phyloP scores from a whole-genome alignment of 805 yeast species.

The Kregervanrija fluxuum region DNA sequence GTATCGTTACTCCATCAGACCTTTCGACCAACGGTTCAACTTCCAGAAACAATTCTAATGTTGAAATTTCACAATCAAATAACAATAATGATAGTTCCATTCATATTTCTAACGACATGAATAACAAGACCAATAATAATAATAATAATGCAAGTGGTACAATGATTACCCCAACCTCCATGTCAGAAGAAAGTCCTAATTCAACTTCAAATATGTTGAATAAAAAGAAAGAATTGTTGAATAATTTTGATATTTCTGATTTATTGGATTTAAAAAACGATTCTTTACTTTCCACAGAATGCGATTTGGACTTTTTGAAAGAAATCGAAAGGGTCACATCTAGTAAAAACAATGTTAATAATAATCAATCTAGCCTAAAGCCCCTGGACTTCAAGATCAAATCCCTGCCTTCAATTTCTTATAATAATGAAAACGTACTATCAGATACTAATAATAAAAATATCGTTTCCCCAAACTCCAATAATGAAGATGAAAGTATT shows the following conservation, averaged over 20 bases:
- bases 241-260: constrained; percentile 18
- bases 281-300: constrained; percentile 14
- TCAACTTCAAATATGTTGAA: constrained; percentile 2
- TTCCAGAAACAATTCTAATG: neutral
- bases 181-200: constrained; percentile 7
- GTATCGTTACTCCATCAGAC: too few species aligned
- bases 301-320: constrained; percentile 18
- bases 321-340: constrained; percentile 7
- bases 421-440: constrained; percentile 17
- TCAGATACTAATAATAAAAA: constrained; percentile 3
- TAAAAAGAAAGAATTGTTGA: constrained; percentile 2
- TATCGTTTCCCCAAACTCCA: neutral
- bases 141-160: constrained; percentile 4
- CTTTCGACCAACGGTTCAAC: neutral
- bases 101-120: neutral
- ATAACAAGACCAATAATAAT: neutral
- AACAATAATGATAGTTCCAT: neutral
- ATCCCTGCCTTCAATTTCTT: constrained; percentile 18
- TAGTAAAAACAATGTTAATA: neutral
- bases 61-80: neutral
- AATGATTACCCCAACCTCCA: constrained; percentile 21
- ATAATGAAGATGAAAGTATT: neutral
- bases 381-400: constrained; percentile 15
- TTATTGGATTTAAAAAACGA: constrained; percentile 21
- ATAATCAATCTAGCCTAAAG: constrained; percentile 3